Evolutionary conservation across 352 stramenopile species (phyloP).

Genomic region (Globisporangium viniferum): DNA sequence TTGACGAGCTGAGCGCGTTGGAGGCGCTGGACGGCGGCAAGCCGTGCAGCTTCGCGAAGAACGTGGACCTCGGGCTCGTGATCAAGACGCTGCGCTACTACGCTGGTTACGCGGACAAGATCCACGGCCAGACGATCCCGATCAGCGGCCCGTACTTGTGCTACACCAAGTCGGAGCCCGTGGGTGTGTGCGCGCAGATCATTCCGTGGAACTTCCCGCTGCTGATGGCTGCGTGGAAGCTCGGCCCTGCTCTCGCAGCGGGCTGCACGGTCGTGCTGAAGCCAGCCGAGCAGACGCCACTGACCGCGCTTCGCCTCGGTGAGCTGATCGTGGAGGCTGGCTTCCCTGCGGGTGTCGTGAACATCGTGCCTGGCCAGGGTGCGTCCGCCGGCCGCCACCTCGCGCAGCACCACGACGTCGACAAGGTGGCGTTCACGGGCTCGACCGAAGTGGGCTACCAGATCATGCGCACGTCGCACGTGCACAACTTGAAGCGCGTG

Average conservation of each 20-base stretch:
- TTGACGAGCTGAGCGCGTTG: slow-evolving; percentile 63
- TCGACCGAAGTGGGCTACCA: slow-evolving; percentile 56
- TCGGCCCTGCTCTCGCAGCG: slow-evolving; percentile 80
- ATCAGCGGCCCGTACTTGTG: slow-evolving; percentile 45
- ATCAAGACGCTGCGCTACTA: slow-evolving; percentile 92
- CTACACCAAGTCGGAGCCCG: slow-evolving; percentile 64
- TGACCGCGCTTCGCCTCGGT: slow-evolving; percentile 88
- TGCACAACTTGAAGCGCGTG: slow-evolving; percentile 67
- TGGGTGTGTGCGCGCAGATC: slow-evolving; percentile 88
- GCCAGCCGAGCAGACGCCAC: slow-evolving; percentile 90
- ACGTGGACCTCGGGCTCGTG: slow-evolving; percentile 76
- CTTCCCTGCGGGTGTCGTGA: slow-evolving; percentile 76
- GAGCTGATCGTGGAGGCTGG: slow-evolving; percentile 77
- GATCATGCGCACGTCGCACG: slow-evolving; percentile 54
- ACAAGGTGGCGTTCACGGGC: slow-evolving; percentile 86
- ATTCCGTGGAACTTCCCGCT: slow-evolving; percentile 97
- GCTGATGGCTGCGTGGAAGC: slow-evolving; percentile 94
- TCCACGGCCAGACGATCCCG: slow-evolving; percentile 68
- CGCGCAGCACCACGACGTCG: slow-evolving; percentile 49
- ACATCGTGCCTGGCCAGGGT: slow-evolving; percentile 65
- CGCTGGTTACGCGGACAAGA: slow-evolving; percentile 86
- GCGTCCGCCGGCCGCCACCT: slow-evolving; percentile 37
- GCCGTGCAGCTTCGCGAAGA: slow-evolving; percentile 74
- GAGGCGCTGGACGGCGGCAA: slow-evolving; percentile 96
- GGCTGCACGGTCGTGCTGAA: slow-evolving; percentile 95